Base-by-base conservation (phyloP, 768 basidiomycete species). In the Lentinula edodes region DNA sequence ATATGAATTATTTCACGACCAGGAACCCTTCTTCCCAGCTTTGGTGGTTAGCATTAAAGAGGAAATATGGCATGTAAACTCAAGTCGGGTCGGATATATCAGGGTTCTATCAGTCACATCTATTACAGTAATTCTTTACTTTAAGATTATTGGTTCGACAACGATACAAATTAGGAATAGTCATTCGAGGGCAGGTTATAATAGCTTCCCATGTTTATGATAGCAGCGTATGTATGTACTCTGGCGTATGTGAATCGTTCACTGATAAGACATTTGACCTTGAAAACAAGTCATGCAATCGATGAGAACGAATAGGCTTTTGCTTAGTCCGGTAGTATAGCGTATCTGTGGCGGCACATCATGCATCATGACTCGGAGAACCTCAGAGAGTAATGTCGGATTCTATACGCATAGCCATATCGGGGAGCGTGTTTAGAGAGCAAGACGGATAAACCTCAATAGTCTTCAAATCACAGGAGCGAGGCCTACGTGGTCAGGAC, bases 1-100 rank as follows among this genome's bases (percentile, higher is more conserved):
- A 93, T 69, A 93, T 93, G 91, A 85, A 84, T 62, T 78, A 82
- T 35, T 93, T 93, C 68, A 86, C 89, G 35, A 69, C 78, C 13
- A 78, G 77, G 41, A 80, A 89, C 67, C 71, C 80, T 48, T 75
- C 80, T n/a, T 89, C 83, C 46, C 84, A 80, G 9, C 80, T 88
- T 18, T 86, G 88, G 6, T 93, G 91, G 91, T 75, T 77, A 52
- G 86, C 90, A 50, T 75, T 93, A 62, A 86, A 84, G 74, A 80
- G 83, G 74, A 91, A 87, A 69, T 91, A 91, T 67, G 82, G 88
- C 28, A 51, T 46, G 18, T 58, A 42, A 58, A 28, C 23, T 38
- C 39, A 20, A 42, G 32, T 41, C 28, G 35, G 41, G 39, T 28
- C 39, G 13, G 34, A 23, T 39, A 15, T 39, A 20, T 36, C 20